Evolutionary conservation across 208 protist species (phyloP).

Genomic region (Leishmania lainsoni): DNA sequence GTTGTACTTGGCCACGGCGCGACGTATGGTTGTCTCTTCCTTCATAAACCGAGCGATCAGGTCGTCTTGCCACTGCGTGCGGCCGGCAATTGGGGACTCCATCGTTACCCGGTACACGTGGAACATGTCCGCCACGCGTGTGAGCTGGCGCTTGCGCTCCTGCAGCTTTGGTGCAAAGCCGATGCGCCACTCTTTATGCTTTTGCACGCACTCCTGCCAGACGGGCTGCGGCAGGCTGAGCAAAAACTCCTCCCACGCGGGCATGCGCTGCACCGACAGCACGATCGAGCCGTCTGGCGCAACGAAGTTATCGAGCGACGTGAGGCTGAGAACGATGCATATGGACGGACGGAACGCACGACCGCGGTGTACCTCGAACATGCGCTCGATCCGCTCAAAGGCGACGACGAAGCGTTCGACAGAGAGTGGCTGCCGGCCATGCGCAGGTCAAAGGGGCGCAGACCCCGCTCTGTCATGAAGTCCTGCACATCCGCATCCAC

Average conservation of each 20-base stretch:
- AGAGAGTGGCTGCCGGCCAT: constrained; percentile 73
- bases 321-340: constrained; percentile 70
- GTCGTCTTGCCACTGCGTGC: constrained; percentile 63
- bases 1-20: constrained; percentile 76
- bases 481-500: constrained; percentile 73
- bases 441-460: constrained; percentile 82
- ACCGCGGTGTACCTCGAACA: constrained; percentile 83
- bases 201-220: constrained; percentile 72
- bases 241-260: constrained; percentile 79
- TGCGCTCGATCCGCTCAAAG: constrained; percentile 76
- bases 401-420: constrained; percentile 79
- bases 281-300: constrained; percentile 78
- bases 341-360: constrained; percentile 65
- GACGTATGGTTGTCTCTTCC: constrained; percentile 73
- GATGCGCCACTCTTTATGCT: constrained; percentile 77
- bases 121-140: constrained; percentile 73
- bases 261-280: constrained; percentile 62
- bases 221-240: constrained; percentile 66
- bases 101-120: constrained; percentile 61
- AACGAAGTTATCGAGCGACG: constrained; percentile 60
- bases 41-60: constrained; percentile 62
- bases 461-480: constrained; percentile 71
- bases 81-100: constrained; percentile 51
- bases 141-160: constrained; percentile 61
- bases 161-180: constrained; percentile 67